Percentiles rank a stretch among this genome's conserved stretches.
These are phyloP conservation scores for Blumeria graminis DNA, from an alignment of 2,329 filamentous ascomycete species.

Conservation along the genomic window DNA sequence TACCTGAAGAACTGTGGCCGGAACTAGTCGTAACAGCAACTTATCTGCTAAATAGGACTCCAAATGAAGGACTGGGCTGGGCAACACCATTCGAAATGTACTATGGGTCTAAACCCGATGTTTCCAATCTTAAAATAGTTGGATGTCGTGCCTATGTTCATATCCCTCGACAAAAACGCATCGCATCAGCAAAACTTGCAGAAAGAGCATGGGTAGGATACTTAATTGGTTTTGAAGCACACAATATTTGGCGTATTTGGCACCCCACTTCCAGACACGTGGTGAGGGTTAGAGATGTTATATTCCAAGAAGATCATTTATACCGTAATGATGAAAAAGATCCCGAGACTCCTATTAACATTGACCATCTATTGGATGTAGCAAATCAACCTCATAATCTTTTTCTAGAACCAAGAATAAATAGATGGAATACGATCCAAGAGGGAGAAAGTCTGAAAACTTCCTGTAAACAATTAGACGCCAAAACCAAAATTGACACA, in stretches of 20 bases:
- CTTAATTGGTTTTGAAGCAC: neutral
- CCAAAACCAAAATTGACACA: no score
- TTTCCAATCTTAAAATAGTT: neutral
- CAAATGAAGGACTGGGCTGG: neutral
- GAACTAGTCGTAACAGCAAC: neutral
- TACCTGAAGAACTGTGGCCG: no score
- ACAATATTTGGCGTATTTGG: neutral
- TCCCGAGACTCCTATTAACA: no score
- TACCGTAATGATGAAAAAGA: neutral
- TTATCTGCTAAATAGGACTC: neutral
- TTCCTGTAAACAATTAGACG: no score
- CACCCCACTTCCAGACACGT: neutral
- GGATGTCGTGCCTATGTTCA: no score
- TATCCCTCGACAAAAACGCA: no score
- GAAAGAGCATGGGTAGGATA: neutral
- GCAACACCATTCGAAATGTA: neutral
- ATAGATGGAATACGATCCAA: no score
- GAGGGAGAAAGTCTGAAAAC: no score
- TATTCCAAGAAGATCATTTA: neutral
- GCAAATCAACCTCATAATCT: no score
- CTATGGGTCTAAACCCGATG: neutral
- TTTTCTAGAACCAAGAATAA: no score
- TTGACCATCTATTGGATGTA: no score
- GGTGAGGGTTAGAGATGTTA: neutral
- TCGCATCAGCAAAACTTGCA: no score